Evolutionary conservation across 805 yeast species (phyloP), one percentile per base, ranked within the genome.

Genomic region (Zygosaccharomyces gambellarensis): DNA sequence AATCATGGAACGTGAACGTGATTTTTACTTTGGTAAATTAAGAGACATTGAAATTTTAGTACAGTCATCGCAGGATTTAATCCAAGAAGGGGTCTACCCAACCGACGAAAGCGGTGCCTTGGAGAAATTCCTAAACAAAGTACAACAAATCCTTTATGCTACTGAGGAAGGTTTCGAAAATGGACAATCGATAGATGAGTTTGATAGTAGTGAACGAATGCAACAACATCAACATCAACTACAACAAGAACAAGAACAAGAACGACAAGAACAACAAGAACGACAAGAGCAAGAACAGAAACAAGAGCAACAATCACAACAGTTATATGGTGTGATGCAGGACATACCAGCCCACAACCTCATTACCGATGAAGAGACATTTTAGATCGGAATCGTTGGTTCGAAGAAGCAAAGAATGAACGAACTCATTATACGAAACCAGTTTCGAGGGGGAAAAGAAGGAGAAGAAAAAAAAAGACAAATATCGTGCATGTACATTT

Each of bases 11-110:
- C 79, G 86, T 1, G 97, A 94, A 65, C 80, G 98, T 54, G 86
- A 87, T 65, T 89, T 92, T 61, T 94, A 94, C 67, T 92, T 87
- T 70, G 83, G 85, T 61, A 94, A 92, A 69, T 72, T 94, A 46
- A 77, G 96, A 54, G 95, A 87, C 51, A 87, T 94, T 48, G 99
- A 94, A 67, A 80, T 88, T 25, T 69, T 90, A 42, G 78, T 85
- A 23, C 89, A 85, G 60, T 78, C 83, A 22, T 74, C 82, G 9
- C 76, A 74, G 45, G 85, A 81, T 46, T 75, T 78, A 46, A 64
- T 78, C 43, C 70, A 77, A 27, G 73, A 69, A 43, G 70, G 71
- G n/a, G 65, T 65, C 8, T 69, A 72, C 36, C 67, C 65, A 58
- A 48, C 42, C 44, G 44, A 60, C 46, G 45, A 62, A 45, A 55